Evolutionary conservation across 148 eudicot genomes (phyloP).

Genomic region (Euryodendron excelsum): DNA sequence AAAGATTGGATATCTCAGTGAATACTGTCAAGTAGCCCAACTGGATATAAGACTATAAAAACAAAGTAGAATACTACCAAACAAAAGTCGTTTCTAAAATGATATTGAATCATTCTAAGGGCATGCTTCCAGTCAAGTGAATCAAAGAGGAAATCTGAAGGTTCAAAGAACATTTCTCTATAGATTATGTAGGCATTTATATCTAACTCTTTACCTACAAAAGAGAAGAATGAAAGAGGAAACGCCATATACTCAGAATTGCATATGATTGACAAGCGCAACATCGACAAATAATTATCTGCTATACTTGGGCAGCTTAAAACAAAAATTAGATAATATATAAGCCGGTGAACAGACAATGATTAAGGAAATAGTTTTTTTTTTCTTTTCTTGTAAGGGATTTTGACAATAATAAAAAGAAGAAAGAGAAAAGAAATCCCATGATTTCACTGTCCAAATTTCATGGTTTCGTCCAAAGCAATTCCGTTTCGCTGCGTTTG

Average conservation of each 20-base stretch:
- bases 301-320: not conserved
- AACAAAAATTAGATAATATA: not conserved
- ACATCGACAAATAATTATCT: no score
- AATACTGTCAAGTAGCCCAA: conserved; percentile 8
- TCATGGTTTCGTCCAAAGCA: no score
- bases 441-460: no score
- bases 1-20: conserved; percentile 18
- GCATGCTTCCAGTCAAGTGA: not conserved
- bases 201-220: not conserved
- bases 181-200: not conserved
- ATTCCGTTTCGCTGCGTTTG: no score
- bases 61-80: not conserved
- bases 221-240: not conserved
- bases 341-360: not conserved
- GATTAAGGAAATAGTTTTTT: not conserved
- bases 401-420: no score
- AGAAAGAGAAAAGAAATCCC: no score
- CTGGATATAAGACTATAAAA: not conserved
- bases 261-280: not conserved
- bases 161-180: not conserved
- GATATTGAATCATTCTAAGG: not conserved
- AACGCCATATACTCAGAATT: not conserved
- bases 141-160: not conserved
- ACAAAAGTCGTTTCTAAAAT: not conserved
- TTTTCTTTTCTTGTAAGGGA: no score